A percentile compares a stretch with the other conserved stretches of the same genome.
Conservation (phyloP, 495 filamentous ascomycete species). For the Choiromyces venosus region DNA sequence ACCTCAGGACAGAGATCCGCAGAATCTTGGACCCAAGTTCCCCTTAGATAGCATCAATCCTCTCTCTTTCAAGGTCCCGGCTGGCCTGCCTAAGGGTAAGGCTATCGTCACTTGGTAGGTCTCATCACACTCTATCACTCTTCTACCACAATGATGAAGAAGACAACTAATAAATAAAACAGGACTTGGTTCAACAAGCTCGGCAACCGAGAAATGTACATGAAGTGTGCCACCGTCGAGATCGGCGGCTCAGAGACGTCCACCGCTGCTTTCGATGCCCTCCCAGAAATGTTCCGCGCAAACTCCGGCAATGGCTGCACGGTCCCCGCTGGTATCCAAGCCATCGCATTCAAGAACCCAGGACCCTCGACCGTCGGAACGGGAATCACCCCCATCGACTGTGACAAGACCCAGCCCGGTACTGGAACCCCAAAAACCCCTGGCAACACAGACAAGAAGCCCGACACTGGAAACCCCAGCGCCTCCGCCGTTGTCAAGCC, state of each 20-base stretch:
- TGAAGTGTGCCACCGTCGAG: conserved; percentile 76
- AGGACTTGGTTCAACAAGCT: conserved; percentile 83
- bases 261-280: conserved; percentile 42
- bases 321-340: conserved; percentile 19
- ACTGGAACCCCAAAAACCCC: neutral
- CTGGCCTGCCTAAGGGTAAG: conserved; percentile 53
- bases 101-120: conserved; percentile 64
- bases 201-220: conserved; percentile 90
- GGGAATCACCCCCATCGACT: conserved; percentile 15
- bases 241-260: conserved; percentile 49
- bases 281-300: conserved; percentile 75
- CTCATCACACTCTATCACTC: neutral
- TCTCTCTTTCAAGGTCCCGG: conserved; percentile 53
- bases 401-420: conserved; percentile 25
- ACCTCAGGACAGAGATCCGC: conserved; percentile 7
- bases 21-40: conserved; percentile 16
- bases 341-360: conserved; percentile 38
- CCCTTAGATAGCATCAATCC: conserved; percentile 44
- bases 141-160: neutral
- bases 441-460: no score
- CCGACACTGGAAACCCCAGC: neutral
- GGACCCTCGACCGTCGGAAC: conserved; percentile 20
- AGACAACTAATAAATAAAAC: neutral
- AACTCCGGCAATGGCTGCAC: conserved; percentile 54
- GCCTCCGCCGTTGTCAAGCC: neutral